These are phyloP conservation scores for Termitomyces titanicus DNA, from an alignment of 768 basidiomycete species.

Conservation along the genomic window DNA sequence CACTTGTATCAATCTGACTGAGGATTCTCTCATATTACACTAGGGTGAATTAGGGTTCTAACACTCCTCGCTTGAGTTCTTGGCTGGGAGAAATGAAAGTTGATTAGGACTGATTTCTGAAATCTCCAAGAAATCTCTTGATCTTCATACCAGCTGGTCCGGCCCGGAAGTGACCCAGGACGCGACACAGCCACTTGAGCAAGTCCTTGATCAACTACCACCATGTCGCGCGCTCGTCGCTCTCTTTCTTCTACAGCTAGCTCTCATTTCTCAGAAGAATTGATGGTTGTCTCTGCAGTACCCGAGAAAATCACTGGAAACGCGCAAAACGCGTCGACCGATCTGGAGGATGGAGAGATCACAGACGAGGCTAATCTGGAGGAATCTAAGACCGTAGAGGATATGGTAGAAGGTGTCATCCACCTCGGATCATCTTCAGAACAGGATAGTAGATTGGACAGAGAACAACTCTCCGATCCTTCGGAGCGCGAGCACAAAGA, in stretches of 20 bases:
- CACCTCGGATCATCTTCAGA: not conserved
- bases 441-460: not conserved
- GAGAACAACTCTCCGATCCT: not conserved
- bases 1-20: too few relatives aligned
- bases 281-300: not conserved
- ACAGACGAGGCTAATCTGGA: slow-evolving; percentile 8
- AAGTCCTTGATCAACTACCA: not conserved
- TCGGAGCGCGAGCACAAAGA: not conserved
- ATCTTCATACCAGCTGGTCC: too few relatives aligned
- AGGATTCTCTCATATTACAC: too few relatives aligned
- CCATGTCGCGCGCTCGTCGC: slow-evolving; percentile 4
- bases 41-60: too few relatives aligned
- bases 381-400: not conserved
- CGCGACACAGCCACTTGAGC: slow-evolving; percentile 1
- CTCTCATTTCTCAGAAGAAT: not conserved
- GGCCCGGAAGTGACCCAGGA: too few relatives aligned
- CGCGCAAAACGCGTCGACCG: not conserved
- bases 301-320: not conserved
- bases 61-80: too few relatives aligned
- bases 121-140: too few relatives aligned
- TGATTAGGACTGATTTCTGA: too few relatives aligned
- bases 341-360: slow-evolving; percentile 20
- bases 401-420: not conserved
- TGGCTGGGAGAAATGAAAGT: too few relatives aligned
- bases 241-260: slow-evolving; percentile 6